Evolutionary conservation across 345 rosid genomes (phyloP).

Genomic region (Brassica nigra): DNA sequence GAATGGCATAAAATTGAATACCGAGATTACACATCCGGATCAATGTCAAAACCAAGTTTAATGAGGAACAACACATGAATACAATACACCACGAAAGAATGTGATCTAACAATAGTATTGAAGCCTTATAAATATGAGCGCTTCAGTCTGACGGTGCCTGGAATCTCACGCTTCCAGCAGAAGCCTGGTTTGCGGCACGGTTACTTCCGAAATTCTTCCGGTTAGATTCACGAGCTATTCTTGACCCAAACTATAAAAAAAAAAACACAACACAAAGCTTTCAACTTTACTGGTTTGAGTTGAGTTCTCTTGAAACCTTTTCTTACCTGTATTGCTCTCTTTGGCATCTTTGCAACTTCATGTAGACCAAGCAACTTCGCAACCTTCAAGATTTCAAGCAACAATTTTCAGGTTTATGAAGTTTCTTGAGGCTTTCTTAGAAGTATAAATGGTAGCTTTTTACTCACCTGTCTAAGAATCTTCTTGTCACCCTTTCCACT

Average conservation of each 20-base stretch:
- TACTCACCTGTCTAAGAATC: slow-evolving; percentile 81
- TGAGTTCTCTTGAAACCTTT: background rate
- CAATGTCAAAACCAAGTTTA: too few relatives aligned
- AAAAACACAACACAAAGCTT: slow-evolving; percentile 1
- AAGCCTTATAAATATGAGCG: background rate
- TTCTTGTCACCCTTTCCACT: slow-evolving; percentile 95
- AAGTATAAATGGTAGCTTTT: background rate
- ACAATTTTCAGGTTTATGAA: background rate
- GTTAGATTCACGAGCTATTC: slow-evolving; percentile 91
- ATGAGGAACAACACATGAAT: too few relatives aligned
- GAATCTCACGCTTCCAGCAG: slow-evolving; percentile 74
- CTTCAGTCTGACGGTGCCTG: slow-evolving; percentile 26
- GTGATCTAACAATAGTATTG: background rate
- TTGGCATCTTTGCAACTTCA: slow-evolving; percentile 76
- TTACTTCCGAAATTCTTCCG: slow-evolving; percentile 87
- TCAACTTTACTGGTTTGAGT: slow-evolving; percentile 9
- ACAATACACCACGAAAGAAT: background rate
- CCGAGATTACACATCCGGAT: too few relatives aligned
- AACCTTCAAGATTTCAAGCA: slow-evolving; percentile 51
- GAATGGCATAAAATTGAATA: too few relatives aligned
- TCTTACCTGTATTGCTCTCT: slow-evolving; percentile 91
- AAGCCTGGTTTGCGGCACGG: slow-evolving; percentile 93
- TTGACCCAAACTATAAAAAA: slow-evolving; percentile 76
- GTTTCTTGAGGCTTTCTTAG: background rate
- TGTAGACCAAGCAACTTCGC: slow-evolving; percentile 76